These are phyloP conservation scores for Populus trichocarpa DNA, from an alignment of 441 rosid species.

Conservation along the genomic window DNA sequence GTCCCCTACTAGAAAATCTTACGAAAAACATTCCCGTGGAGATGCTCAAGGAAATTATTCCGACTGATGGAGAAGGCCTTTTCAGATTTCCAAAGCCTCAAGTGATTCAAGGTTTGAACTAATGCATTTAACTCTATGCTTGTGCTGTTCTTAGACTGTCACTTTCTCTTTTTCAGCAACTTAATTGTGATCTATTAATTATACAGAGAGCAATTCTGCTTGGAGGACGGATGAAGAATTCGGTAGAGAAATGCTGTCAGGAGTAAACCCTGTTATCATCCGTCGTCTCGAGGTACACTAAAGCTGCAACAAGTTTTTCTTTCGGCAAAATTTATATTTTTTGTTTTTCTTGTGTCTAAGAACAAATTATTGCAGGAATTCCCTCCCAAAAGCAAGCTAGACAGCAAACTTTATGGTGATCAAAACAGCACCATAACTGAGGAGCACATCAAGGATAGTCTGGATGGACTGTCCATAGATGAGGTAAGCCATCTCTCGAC, in stretches of 20 bases:
- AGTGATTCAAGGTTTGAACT: slow-evolving; percentile 49
- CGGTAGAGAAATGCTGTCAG: slow-evolving; percentile 74
- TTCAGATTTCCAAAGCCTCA: slow-evolving; percentile 58
- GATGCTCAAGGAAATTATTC: slow-evolving; percentile 47
- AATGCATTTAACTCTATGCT: background rate
- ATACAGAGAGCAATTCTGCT: slow-evolving; percentile 51
- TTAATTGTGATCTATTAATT: background rate
- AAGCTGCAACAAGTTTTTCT: background rate
- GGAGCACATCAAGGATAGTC: slow-evolving; percentile 40
- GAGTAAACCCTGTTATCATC: slow-evolving; percentile 61
- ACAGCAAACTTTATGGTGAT: slow-evolving; percentile 42
- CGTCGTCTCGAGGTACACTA: slow-evolving; percentile 47
- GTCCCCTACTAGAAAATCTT: slow-evolving; percentile 29
- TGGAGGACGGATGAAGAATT: slow-evolving; percentile 84
- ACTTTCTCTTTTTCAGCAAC: background rate
- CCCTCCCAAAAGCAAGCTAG: slow-evolving; percentile 70
- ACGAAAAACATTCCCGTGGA: slow-evolving; percentile 40
- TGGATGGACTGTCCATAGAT: slow-evolving; percentile 51
- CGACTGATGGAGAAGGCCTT: slow-evolving; percentile 37
- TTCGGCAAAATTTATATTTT: background rate
- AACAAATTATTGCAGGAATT: slow-evolving; percentile 44
- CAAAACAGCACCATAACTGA: slow-evolving; percentile 55
- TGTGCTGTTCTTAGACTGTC: background rate
- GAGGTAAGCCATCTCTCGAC: too few relatives aligned
- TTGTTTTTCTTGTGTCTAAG: background rate